These are phyloP conservation scores for Sphaerulina vaccinii DNA, from an alignment of 2,329 filamentous ascomycete species.

Conservation along the genomic window DNA sequence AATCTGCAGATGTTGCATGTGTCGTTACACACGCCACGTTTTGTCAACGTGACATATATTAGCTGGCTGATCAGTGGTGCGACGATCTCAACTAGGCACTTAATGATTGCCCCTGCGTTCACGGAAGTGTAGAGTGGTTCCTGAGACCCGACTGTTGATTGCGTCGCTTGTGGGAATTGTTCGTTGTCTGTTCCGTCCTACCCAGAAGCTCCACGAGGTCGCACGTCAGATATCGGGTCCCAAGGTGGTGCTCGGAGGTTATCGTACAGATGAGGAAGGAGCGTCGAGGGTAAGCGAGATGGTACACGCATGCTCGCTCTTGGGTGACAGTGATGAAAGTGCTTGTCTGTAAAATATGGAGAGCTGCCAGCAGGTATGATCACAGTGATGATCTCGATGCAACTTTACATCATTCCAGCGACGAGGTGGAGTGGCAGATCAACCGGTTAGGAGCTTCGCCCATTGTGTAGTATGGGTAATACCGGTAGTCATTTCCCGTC, in stretches of 20 bases:
- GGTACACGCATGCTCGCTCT: not conserved
- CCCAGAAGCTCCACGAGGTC: too few relatives aligned
- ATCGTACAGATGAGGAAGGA: slow-evolving; percentile 4
- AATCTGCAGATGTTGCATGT: not conserved
- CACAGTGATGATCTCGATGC: slow-evolving; percentile 4
- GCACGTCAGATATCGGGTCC: not conserved
- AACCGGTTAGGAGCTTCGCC: too few relatives aligned
- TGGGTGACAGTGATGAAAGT: too few relatives aligned
- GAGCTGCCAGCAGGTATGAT: not conserved
- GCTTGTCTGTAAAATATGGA: not conserved
- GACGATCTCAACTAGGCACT: not conserved
- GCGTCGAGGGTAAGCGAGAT: not conserved
- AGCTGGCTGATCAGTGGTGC: not conserved
- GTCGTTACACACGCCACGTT: slow-evolving; percentile 12
- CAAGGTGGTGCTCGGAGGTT: slow-evolving; percentile 1
- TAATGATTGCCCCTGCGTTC: too few relatives aligned
- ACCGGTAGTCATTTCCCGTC: too few relatives aligned
- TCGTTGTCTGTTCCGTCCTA: too few relatives aligned
- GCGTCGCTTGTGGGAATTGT: too few relatives aligned
- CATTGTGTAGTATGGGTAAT: too few relatives aligned
- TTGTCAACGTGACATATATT: slow-evolving; percentile 11
- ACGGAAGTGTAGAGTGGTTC: too few relatives aligned
- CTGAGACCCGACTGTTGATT: too few relatives aligned
- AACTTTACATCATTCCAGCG: slow-evolving; percentile 1
- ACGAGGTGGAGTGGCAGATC: not conserved